Conservation (phyloP, 179 eudicot genomes). For the Beta corolliflora region DNA sequence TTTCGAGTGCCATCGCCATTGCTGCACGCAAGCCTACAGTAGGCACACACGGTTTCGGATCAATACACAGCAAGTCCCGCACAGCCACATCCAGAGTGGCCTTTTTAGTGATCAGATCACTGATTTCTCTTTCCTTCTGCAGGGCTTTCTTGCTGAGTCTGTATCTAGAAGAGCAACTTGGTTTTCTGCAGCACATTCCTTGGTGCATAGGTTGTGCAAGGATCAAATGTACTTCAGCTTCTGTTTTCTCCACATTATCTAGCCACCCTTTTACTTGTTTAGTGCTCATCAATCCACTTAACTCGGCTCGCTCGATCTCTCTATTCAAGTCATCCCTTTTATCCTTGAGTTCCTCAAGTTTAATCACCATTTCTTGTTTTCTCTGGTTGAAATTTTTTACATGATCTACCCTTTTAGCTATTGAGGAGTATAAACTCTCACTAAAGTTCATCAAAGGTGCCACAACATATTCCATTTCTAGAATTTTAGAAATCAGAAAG, state of each 20-base stretch:
- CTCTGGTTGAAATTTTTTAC: conserved; percentile 7
- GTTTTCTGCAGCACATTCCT: conserved; percentile 1
- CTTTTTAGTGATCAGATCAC: conserved; percentile 19
- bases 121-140: conserved; percentile 19
- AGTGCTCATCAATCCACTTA: conserved; percentile 14
- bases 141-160: conserved; percentile 23
- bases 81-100: neutral
- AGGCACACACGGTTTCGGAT: conserved; percentile 13
- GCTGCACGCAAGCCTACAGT: conserved; percentile 24
- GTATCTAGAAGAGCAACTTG: conserved; percentile 15
- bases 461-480: conserved; percentile 22
- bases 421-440: conserved; percentile 4
- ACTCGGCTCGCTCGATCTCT: conserved; percentile 23
- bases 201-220: neutral
- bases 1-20: conserved; percentile 7
- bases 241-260: conserved; percentile 10
- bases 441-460: conserved; percentile 14
- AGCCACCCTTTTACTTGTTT: conserved; percentile 29
- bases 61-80: neutral
- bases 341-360: conserved; percentile 29
- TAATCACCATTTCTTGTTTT: neutral
- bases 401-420: conserved; percentile 22
- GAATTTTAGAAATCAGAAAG: neutral
- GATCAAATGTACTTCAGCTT: conserved; percentile 13
- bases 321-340: conserved; percentile 23